Percentiles rank a stretch among this genome's conserved stretches.
These are phyloP conservation scores for Penicillium malachiteum DNA, from an alignment of 495 filamentous ascomycete species.

Conservation along the genomic window DNA sequence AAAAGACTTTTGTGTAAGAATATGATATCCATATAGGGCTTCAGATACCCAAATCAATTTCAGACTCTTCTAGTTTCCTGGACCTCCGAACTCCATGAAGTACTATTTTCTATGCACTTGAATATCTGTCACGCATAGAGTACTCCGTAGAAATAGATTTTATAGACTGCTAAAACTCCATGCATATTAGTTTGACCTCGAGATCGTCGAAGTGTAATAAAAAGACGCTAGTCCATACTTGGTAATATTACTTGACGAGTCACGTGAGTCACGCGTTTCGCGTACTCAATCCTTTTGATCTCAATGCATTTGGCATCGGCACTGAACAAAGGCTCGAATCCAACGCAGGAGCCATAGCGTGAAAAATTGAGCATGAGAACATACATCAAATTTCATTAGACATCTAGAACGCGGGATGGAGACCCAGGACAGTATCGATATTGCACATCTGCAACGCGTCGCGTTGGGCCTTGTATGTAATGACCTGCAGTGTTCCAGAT, in stretches of 20 bases:
- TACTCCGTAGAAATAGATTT: no score
- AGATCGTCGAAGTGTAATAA: background rate
- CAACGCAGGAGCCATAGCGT: background rate
- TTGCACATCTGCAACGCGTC: constrained; percentile 49
- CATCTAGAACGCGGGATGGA: constrained; percentile 30
- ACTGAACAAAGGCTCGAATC: background rate
- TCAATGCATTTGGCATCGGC: background rate
- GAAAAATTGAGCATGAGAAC: background rate
- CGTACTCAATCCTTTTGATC: constrained; percentile 18
- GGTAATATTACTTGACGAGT: constrained; percentile 31
- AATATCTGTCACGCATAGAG: no score
- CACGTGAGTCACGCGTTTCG: constrained; percentile 44
- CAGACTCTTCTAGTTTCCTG: background rate
- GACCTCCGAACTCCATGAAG: background rate
- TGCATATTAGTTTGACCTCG: background rate
- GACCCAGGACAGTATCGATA: constrained; percentile 50
- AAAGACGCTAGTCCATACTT: constrained; percentile 21
- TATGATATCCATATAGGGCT: constrained; percentile 7
- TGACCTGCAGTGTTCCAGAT: constrained; percentile 28
- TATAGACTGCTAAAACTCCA: no score
- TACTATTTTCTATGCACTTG: no score
- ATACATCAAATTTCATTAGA: background rate
- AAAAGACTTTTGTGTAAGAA: background rate
- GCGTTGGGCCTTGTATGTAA: constrained; percentile 48
- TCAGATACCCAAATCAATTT: constrained; percentile 5